Evolutionary conservation across 495 filamentous ascomycete species (phyloP).

Genomic region (Aspergillus steynii): DNA sequence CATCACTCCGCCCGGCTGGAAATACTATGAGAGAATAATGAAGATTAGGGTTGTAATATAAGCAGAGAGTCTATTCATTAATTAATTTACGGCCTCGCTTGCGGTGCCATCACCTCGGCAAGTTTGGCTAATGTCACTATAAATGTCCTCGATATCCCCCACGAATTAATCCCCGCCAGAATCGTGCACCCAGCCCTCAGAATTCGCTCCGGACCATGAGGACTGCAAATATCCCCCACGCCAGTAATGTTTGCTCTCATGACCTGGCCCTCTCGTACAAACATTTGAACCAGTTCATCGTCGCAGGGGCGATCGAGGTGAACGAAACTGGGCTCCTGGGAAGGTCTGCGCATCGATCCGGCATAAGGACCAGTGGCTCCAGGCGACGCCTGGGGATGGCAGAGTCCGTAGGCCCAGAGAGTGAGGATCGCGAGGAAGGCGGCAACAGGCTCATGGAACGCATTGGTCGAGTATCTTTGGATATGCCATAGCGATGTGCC

Average conservation of each 20-base stretch:
- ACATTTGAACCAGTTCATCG: constrained; percentile 55
- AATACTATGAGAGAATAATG: background rate
- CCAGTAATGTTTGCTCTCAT: constrained; percentile 51
- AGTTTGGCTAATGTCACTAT: constrained; percentile 33
- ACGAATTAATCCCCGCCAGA: constrained; percentile 36
- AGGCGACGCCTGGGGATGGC: constrained; percentile 19
- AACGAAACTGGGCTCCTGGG: constrained; percentile 36
- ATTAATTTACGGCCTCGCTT: background rate
- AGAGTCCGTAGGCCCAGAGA: constrained; percentile 54
- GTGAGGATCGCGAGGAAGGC: constrained; percentile 49
- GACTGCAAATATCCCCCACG: constrained; percentile 50
- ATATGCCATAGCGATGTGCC: constrained; percentile 52
- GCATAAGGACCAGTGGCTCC: constrained; percentile 8
- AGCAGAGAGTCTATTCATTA: background rate
- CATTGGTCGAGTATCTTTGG: constrained; percentile 45
- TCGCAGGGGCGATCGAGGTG: constrained; percentile 54
- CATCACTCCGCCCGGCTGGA: constrained; percentile 11
- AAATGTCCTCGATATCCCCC: constrained; percentile 39
- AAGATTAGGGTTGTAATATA: background rate
- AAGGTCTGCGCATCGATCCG: constrained; percentile 12
- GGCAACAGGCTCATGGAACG: constrained; percentile 52
- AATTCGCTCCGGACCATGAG: constrained; percentile 42
- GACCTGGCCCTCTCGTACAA: constrained; percentile 47
- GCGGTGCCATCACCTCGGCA: constrained; percentile 23
- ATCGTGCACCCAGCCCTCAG: constrained; percentile 45